Base-by-base conservation (phyloP, 1,284 basidiomycete species). In the Cryptococcus neoformans region DNA sequence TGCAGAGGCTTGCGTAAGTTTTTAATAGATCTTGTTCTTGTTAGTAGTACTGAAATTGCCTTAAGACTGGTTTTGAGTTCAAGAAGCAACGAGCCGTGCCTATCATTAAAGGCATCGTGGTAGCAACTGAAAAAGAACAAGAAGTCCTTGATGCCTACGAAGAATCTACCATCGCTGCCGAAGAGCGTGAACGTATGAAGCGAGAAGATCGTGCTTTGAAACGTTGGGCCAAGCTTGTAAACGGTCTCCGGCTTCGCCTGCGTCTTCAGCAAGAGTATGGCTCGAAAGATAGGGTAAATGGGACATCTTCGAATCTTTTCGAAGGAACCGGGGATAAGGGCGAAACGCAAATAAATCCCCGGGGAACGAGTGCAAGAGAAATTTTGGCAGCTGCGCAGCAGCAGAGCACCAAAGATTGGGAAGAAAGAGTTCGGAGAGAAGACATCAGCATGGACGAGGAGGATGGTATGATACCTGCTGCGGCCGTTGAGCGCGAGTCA, bases 171-270 rank as follows among this genome's bases (percentile, higher is more conserved):
- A 85, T 87, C 59, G 83, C 85, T 37, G 88, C 87, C 1, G 86
- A 88, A 61, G 84, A 90, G 74, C 90, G 87, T 68, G 88, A 89
- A 56, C 82, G 83, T 39, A 81, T 80, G 1, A 94, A 92, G 75
- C 83, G 83, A 57, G 84, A 90, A 65, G 91, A 93, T 54, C 83
- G 86, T 28, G 88, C 88, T 1, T 78, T 96, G 64, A 94, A 93
- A 76, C 84, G 88, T 45, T 99, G 96, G 96, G 84, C 82, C 47
- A 87, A 87, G 64, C 83, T 99, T 37, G 83, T 98, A 35, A 89
- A 92, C 42, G 94, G 93, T 1, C 81, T 98, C 48, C 83, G 89
- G 34, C 90, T 98, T 57, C 84, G 91, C 8, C 82, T 88, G 68
- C 83, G 92, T 40, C 80, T 98, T 38, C 85, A 88, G 66, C 85